Evolutionary conservation across 176 grass and related monocot genomes (phyloP).

Genomic region (Eremochloa ophiuroides): DNA sequence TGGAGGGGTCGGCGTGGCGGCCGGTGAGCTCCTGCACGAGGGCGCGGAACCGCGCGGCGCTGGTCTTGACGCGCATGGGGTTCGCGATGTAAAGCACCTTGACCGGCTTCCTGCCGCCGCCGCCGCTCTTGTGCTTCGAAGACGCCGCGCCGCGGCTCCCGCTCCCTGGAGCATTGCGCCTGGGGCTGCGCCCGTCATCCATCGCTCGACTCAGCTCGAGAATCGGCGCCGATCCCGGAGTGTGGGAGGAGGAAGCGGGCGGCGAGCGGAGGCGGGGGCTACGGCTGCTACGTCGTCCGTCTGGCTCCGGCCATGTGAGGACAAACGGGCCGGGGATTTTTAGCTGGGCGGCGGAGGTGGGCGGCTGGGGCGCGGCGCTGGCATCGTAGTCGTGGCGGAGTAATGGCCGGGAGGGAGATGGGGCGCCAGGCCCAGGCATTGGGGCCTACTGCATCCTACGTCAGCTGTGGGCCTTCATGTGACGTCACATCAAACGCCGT

Average conservation of each 20-base stretch:
- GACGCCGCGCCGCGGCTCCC: slow-evolving; percentile 9
- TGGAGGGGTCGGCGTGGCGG: slow-evolving; percentile 57
- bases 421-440: background rate
- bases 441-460: background rate
- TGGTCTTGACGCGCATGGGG: slow-evolving; percentile 74
- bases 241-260: background rate
- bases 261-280: background rate
- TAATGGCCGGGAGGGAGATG: background rate
- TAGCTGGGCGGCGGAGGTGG: background rate
- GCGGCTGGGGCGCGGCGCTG: background rate
- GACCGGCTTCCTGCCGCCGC: slow-evolving; percentile 59
- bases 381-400: slow-evolving; percentile 2
- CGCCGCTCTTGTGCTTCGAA: slow-evolving; percentile 5
- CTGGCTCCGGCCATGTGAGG: slow-evolving; percentile 24
- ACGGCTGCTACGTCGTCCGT: background rate
- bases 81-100: slow-evolving; percentile 95
- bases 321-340: slow-evolving; percentile 15
- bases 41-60: slow-evolving; percentile 55
- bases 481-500: background rate
- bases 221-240: slow-evolving; percentile 9
- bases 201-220: slow-evolving; percentile 13
- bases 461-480: background rate
- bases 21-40: slow-evolving; percentile 89
- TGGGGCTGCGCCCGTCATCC: slow-evolving; percentile 12
- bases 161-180: slow-evolving; percentile 1